Evolutionary conservation across 179 eudicot species (phyloP).

Genomic region (Carnegiea gigantea): DNA sequence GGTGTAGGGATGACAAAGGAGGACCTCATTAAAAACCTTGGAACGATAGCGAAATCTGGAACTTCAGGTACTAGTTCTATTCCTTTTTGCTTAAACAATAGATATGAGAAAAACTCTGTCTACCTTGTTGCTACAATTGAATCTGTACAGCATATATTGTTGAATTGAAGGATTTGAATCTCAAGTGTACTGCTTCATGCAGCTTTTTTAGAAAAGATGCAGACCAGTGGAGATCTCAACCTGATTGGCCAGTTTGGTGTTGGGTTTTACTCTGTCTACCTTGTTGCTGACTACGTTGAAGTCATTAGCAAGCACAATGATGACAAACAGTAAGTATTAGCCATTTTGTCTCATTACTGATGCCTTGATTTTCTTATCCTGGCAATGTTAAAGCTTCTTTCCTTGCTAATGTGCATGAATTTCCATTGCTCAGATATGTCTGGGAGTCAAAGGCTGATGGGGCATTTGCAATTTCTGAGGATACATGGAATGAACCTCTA

Average conservation of each 20-base stretch:
- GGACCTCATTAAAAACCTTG: constrained; percentile 87
- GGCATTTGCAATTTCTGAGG: constrained; percentile 93
- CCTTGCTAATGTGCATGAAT: constrained; percentile 17
- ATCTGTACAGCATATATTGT: background rate
- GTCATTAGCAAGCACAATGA: constrained; percentile 96
- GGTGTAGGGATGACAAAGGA: constrained; percentile 98
- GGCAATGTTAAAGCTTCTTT: background rate
- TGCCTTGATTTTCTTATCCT: background rate
- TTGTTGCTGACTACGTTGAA: constrained; percentile 97
- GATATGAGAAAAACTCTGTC: background rate
- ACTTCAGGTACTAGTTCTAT: constrained; percentile 68
- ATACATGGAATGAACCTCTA: constrained; percentile 89
- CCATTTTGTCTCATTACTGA: background rate
- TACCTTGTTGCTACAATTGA: background rate
- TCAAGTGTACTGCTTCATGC: constrained; percentile 9
- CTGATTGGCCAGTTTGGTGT: constrained; percentile 73
- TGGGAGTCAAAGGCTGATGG: constrained; percentile 99
- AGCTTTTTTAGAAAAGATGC: constrained; percentile 99
- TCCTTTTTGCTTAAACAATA: too few species aligned
- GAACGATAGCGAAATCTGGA: constrained; percentile 97
- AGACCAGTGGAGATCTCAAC: constrained; percentile 92
- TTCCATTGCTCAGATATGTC: constrained; percentile 57
- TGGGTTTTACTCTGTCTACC: constrained; percentile 58
- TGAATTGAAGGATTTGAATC: background rate
- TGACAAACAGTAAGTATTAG: constrained; percentile 75